Evolutionary conservation across 495 filamentous ascomycete species (phyloP).

Genomic region (Aspergillus cristatus): DNA sequence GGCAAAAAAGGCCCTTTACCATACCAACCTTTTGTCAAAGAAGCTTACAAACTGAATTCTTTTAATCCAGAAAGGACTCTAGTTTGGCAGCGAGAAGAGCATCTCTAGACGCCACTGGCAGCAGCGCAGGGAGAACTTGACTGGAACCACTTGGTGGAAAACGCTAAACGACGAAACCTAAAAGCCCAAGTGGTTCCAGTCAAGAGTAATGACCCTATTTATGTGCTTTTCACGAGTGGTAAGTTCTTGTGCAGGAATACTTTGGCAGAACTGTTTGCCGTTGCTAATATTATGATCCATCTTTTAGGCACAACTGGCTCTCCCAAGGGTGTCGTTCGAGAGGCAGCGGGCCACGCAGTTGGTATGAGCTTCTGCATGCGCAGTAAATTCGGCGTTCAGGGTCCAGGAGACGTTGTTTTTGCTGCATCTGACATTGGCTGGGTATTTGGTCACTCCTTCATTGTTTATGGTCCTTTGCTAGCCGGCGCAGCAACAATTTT

Average conservation of each 20-base stretch:
- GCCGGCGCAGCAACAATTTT: slow-evolving; percentile 78
- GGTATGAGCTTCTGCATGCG: slow-evolving; percentile 70
- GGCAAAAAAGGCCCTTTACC: slow-evolving; percentile 64
- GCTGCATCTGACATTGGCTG: slow-evolving; percentile 77
- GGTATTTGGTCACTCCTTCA: slow-evolving; percentile 80
- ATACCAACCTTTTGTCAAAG: slow-evolving; percentile 64
- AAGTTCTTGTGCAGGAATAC: slow-evolving; percentile 11
- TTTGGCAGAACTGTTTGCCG: background rate
- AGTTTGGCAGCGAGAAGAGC: slow-evolving; percentile 71
- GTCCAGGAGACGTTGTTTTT: slow-evolving; percentile 77
- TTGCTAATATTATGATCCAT: background rate
- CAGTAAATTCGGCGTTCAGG: slow-evolving; percentile 69
- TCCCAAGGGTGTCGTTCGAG: slow-evolving; percentile 80
- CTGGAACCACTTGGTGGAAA: slow-evolving; percentile 69
- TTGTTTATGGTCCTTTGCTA: slow-evolving; percentile 76
- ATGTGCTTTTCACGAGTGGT: slow-evolving; percentile 84
- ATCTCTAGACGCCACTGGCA: slow-evolving; percentile 60
- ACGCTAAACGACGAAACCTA: slow-evolving; percentile 52
- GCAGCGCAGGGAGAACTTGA: slow-evolving; percentile 51
- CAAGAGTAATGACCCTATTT: slow-evolving; percentile 64
- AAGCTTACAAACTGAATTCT: slow-evolving; percentile 50
- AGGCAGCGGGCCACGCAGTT: slow-evolving; percentile 82
- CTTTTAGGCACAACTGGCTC: slow-evolving; percentile 65
- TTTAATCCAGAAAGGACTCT: slow-evolving; percentile 59
- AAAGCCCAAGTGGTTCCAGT: slow-evolving; percentile 67